Conservation (phyloP, 345 rosid genomes). For the Acer campestre region DNA sequence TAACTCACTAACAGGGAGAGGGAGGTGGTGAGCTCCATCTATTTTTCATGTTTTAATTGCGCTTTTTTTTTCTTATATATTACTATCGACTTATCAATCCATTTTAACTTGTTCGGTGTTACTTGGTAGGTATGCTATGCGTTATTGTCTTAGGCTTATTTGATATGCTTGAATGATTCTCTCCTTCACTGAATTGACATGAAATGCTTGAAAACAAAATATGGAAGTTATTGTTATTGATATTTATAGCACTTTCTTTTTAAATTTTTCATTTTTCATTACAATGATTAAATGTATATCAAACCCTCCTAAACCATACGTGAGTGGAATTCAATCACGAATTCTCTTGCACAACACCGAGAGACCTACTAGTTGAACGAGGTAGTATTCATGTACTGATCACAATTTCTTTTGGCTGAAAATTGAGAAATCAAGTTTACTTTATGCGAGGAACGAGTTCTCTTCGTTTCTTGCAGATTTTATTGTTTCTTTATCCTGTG, state of each 20-base stretch:
- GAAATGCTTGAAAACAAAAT: too few relatives aligned
- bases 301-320: background rate
- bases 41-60: background rate
- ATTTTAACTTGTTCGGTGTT: background rate
- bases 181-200: background rate
- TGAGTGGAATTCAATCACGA: background rate
- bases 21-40: constrained; percentile 56
- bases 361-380: background rate
- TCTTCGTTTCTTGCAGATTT: background rate
- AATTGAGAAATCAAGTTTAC: background rate
- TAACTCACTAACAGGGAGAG: constrained; percentile 64
- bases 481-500: background rate
- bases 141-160: background rate
- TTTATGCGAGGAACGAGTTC: background rate
- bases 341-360: background rate
- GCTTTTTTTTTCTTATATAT: background rate
- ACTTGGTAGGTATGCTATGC: background rate
- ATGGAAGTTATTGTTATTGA: too few relatives aligned
- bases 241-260: background rate
- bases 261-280: background rate
- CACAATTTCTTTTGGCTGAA: too few relatives aligned
- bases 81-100: background rate
- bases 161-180: background rate
- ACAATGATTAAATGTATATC: background rate
- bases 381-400: background rate